Conservation (phyloP, 768 basidiomycete genomes). For the Coprinopsis sp. region DNA sequence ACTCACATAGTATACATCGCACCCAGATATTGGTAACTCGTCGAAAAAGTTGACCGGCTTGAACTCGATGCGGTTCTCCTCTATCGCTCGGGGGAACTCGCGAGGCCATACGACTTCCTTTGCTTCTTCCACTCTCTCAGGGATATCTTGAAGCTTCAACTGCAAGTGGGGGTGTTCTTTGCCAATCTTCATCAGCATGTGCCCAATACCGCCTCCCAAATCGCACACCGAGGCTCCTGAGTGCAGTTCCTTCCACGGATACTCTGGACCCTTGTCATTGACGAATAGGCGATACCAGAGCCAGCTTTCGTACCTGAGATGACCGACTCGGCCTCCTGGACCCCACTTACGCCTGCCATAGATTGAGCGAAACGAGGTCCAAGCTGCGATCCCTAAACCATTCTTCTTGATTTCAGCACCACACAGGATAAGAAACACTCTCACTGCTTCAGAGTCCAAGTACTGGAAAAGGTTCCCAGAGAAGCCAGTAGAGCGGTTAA, state of each 20-base stretch:
- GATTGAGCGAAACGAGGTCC: too few species aligned
- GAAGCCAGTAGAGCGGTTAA: conserved; percentile 19
- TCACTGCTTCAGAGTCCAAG: conserved; percentile 8
- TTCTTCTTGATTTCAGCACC: conserved; percentile 5
- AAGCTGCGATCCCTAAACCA: conserved; percentile 27
- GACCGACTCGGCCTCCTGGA: conserved; percentile 26
- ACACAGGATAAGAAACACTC: background rate
- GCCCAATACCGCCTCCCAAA: conserved; percentile 37
- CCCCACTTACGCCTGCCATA: too few species aligned
- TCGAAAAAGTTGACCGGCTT: conserved; percentile 37
- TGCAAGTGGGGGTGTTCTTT: conserved; percentile 29
- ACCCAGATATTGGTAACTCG: conserved; percentile 28
- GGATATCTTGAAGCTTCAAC: conserved; percentile 33
- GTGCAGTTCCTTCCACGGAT: conserved; percentile 27
- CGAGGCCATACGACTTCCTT: conserved; percentile 30
- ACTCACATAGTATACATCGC: conserved; percentile 40
- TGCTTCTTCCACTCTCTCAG: conserved; percentile 26
- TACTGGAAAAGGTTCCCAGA: conserved; percentile 19
- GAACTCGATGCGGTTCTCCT: conserved; percentile 30
- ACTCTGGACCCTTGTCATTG: conserved; percentile 17
- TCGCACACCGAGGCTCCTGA: conserved; percentile 31
- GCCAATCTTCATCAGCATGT: conserved; percentile 27
- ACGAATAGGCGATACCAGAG: background rate
- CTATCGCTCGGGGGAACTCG: conserved; percentile 31
- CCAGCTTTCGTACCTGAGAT: conserved; percentile 18